Conservation (phyloP, 2,329 filamentous ascomycete genomes). For the Hymenoscyphus fructigenus region DNA sequence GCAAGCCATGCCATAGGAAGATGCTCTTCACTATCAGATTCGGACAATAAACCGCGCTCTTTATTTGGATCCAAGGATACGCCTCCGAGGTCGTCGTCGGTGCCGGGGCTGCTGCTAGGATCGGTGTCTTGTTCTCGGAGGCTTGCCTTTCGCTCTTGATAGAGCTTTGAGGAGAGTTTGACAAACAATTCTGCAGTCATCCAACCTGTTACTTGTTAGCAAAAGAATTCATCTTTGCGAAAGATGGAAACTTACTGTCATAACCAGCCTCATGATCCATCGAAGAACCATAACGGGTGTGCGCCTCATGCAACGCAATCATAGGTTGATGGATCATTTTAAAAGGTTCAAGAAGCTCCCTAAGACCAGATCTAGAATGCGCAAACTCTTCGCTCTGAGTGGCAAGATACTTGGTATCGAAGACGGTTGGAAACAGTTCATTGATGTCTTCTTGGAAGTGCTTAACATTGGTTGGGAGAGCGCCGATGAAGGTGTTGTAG, state of each 20-base stretch:
- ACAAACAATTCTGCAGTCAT: slow-evolving; percentile 46
- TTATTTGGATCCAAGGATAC: not conserved
- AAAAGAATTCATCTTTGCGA: no score
- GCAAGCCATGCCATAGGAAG: slow-evolving; percentile 6
- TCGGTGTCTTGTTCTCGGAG: slow-evolving; percentile 7
- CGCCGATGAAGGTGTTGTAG: slow-evolving; percentile 60
- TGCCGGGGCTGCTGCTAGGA: not conserved
- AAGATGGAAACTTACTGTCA: slow-evolving; percentile 48
- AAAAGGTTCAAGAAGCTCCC: slow-evolving; percentile 48
- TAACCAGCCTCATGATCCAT: slow-evolving; percentile 57
- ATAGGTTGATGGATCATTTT: slow-evolving; percentile 42
- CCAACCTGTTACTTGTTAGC: slow-evolving; percentile 32
- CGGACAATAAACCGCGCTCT: not conserved
- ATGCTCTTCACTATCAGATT: not conserved
- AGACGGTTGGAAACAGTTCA: slow-evolving; percentile 46
- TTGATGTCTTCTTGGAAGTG: slow-evolving; percentile 54
- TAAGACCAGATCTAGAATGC: slow-evolving; percentile 46
- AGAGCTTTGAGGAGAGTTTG: slow-evolving; percentile 34
- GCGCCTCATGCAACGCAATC: slow-evolving; percentile 40
- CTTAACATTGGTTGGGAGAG: slow-evolving; percentile 51
- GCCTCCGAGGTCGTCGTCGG: slow-evolving; percentile 5
- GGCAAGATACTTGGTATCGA: slow-evolving; percentile 63
- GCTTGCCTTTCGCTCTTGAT: slow-evolving; percentile 19
- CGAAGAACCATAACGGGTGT: slow-evolving; percentile 32
- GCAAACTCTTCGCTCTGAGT: slow-evolving; percentile 35